Base-by-base conservation (phyloP, 345 rosid species). In the Citrus sinensis region DNA sequence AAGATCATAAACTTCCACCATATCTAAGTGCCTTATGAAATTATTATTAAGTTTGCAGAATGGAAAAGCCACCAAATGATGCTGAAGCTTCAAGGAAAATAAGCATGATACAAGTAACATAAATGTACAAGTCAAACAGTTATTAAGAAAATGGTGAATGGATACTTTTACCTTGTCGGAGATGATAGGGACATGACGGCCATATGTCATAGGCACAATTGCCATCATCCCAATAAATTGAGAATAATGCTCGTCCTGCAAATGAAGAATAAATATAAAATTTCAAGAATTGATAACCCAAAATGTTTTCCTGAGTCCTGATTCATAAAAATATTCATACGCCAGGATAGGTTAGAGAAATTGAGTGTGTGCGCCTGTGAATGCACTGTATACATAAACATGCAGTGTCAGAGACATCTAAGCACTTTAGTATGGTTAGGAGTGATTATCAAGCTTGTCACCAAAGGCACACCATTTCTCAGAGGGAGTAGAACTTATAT, bases 191-290 rank as follows among this genome's bases (percentile, higher is more conserved):
- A 95, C 96, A 85, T 91, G 96, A 25, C 98, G 99, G 42, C 99
- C 99, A 82, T 91, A 95, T 73, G 99, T 95, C 99, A 95, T 89
- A 73, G 99, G 99, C 75, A 95, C 99, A 83, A 95, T 93, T 55
- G 94, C 99, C 91, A 88, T 88, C 87, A 77, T 79, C 61, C 99
- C 99, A 75, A 95, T 86, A 74, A 90, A 95, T 86, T 92, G 90
- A 11, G 94, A 78, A 76, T 93, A 95, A 37, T 97, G 94, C 19
- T 92, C 94, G 82, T 95, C 99, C 99, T 95, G 91, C 81, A 80
- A 27, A 78, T 29, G 40, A 69, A 64, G 9, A 74, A 80, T 70
- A 66, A 67, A 64, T 51, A 63, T 37, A 19, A 20, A 25, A 60
- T 22, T 63, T 7, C 30, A 16, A 76, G 61, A 82, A 66, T 62